phyloP scores from a whole-genome alignment of 1,284 basidiomycete species.

The Phaffia rhodozyma region DNA sequence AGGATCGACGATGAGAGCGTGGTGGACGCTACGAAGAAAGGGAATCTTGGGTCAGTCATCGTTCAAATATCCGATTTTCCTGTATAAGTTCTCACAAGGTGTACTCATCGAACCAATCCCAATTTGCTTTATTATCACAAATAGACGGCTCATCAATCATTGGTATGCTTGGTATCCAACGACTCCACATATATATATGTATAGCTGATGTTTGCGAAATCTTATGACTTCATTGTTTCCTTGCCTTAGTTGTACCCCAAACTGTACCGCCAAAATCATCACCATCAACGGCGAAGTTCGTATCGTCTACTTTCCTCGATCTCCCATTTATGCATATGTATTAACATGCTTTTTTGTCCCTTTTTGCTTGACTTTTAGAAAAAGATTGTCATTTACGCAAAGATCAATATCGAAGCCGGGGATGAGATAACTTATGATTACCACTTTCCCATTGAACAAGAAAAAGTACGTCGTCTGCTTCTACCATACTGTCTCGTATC shows the following conservation, averaged over 20 bases:
- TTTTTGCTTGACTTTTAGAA: neutral
- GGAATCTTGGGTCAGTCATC: slow-evolving; percentile 74
- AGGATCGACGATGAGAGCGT: slow-evolving; percentile 82
- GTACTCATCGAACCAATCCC: neutral
- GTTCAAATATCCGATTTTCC: neutral
- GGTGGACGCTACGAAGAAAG: slow-evolving; percentile 97
- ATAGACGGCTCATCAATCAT: slow-evolving; percentile 85
- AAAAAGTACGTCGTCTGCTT: slow-evolving; percentile 44
- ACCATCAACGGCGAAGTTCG: slow-evolving; percentile 75
- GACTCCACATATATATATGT: no score
- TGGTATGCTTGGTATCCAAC: slow-evolving; percentile 31
- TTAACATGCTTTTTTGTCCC: no score
- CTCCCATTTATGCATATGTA: no score
- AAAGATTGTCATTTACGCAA: slow-evolving; percentile 98
- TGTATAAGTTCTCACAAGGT: neutral
- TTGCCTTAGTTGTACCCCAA: slow-evolving; percentile 60
- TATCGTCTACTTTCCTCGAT: neutral
- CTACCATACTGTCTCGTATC: neutral
- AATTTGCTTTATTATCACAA: slow-evolving; percentile 7
- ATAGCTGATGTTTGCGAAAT: no score
- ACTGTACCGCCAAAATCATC: slow-evolving; percentile 96
- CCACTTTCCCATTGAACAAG: slow-evolving; percentile 84
- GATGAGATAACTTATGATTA: slow-evolving; percentile 94
- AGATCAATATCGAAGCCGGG: slow-evolving; percentile 80
- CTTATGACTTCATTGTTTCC: slow-evolving; percentile 22